Evolutionary conservation across 2,329 filamentous ascomycete genomes (phyloP), one percentile per base, ranked within the genome.

Genomic region (Fusarium domesticum): DNA sequence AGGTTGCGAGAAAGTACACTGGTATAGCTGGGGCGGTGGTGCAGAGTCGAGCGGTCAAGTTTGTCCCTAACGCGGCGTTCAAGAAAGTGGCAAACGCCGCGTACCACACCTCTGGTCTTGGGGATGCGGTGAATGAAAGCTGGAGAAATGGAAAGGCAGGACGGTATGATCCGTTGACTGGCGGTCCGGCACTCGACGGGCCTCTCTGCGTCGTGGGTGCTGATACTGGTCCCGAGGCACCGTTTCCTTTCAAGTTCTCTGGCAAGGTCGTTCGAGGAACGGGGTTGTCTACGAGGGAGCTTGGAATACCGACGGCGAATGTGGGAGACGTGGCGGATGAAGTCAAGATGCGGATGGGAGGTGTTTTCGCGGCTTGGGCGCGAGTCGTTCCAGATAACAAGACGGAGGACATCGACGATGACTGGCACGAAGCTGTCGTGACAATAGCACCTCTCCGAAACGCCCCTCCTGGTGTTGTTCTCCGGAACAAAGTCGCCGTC

Each of bases 311-410:
- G 0, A 80, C 76, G 0, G 75, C 80, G 0, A 81, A 76, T 46
- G 62, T 87, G 2, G 55, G 57, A 0, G 72, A 70, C 8, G 68
- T 84, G 0, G 69, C 78, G 0, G 74, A 76, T 18, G 70, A 77
- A 25, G 61, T 84, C 32, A 67, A 72, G 17, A 65, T 77, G 49
- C 73, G 76, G 3, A 69, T 87, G 38, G 66, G 70, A 11, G 84
- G 84, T 0, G 73, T 83, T 6, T 87, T 83, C 56, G 80, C 84
- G 31, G 83, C 80, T 3, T 87, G 84, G 83, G 77, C 75, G 0
- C 65, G 73, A 1, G 55, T 80, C 2, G 49, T 72, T 1, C 64
- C 68, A 0, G 20, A 42, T 1, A 62, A 66, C 17, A 59, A 56
- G 0, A 50, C 58, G 3, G 66, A 69, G 3, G 60, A 61, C 4